Conservation (phyloP, 192 early-diverging fungal genomes). For the Neocallimastix lanati region DNA sequence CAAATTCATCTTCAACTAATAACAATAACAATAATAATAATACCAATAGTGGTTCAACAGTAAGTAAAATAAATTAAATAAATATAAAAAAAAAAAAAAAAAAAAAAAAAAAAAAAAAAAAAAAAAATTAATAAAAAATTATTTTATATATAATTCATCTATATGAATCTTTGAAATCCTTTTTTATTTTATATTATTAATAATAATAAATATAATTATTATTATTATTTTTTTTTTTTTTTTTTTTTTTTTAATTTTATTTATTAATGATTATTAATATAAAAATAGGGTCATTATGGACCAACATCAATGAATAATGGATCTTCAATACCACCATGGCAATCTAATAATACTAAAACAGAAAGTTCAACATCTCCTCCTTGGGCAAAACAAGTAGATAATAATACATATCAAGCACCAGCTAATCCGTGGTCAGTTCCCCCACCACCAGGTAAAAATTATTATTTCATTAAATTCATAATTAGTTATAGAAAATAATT, state of each 20-base stretch:
- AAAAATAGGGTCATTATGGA: background rate
- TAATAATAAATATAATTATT: no score
- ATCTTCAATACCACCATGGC: background rate
- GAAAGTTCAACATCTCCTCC: background rate
- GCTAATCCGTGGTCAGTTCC: background rate
- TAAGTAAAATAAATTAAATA: background rate
- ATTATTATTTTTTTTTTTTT: background rate
- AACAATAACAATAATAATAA: background rate
- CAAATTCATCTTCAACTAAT: background rate
- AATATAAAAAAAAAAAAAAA: no score
- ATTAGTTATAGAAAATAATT: no score
- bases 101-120: no score
- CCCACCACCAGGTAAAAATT: background rate
- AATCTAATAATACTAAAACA: background rate
- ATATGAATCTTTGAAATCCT: no score
- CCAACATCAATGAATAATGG: background rate
- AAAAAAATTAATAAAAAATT: no score
- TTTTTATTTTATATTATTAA: no score
- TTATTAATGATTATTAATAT: no score
- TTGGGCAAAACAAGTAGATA: background rate
- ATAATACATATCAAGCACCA: background rate
- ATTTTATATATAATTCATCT: no score
- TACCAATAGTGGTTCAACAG: background rate
- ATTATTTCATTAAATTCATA: background rate
- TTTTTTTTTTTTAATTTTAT: background rate